phyloP scores from a whole-genome alignment of 2,329 filamentous ascomycete species.

The Exserohilum rostratum region DNA sequence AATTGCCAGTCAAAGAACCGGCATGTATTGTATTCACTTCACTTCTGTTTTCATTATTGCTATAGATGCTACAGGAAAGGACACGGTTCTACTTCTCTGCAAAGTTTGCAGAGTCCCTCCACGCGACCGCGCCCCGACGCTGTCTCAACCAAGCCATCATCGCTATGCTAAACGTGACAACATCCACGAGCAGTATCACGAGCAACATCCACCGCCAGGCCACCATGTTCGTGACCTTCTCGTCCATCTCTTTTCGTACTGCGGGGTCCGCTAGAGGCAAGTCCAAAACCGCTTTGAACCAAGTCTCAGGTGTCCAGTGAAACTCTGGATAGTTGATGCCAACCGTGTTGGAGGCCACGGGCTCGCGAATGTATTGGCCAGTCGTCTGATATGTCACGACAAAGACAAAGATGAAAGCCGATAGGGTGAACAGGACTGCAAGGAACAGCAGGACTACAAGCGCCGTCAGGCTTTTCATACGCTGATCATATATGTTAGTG shows the following conservation, averaged over 20 bases:
- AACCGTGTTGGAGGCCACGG: slow-evolving; percentile 27
- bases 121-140: slow-evolving; percentile 21
- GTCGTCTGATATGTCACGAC: slow-evolving; percentile 39
- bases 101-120: slow-evolving; percentile 9
- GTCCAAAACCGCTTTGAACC: slow-evolving; percentile 40
- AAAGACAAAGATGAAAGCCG: slow-evolving; percentile 39
- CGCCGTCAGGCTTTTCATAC: slow-evolving; percentile 39
- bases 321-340: slow-evolving; percentile 29
- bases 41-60: not conserved
- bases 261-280: slow-evolving; percentile 30
- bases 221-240: slow-evolving; percentile 33
- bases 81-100: slow-evolving; percentile 16
- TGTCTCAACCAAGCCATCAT: slow-evolving; percentile 27
- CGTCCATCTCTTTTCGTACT: slow-evolving; percentile 24
- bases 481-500: slow-evolving; percentile 15
- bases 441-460: slow-evolving; percentile 44
- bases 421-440: slow-evolving; percentile 38
- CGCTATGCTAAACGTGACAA: slow-evolving; percentile 26
- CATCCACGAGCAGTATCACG: slow-evolving; percentile 35
- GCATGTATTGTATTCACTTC: not conserved
- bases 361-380: slow-evolving; percentile 29
- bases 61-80: not conserved
- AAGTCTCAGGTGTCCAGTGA: slow-evolving; percentile 43
- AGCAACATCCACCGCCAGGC: slow-evolving; percentile 45
- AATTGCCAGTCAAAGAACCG: not conserved